Percentiles rank a stretch among this genome's conserved stretches.
phyloP scores from a whole-genome alignment of 192 early-diverging fungal species.

The Coemansia sp. region DNA sequence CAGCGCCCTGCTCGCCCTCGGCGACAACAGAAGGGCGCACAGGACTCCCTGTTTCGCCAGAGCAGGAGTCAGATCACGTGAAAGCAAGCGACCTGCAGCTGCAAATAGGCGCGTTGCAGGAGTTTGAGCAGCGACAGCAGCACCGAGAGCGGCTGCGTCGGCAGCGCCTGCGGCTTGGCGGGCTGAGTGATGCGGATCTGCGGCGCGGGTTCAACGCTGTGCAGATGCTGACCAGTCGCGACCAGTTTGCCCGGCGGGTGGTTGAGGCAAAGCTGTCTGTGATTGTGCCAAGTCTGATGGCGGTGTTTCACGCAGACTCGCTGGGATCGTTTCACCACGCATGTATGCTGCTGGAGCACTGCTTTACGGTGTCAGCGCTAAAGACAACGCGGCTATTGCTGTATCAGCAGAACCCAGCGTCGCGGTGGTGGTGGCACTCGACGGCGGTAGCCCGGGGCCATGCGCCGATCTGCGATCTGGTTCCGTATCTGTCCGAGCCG shows the following conservation, averaged over 20 bases:
- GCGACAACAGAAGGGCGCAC: neutral
- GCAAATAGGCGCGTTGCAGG: constrained; percentile 23
- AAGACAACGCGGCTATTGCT: constrained; percentile 42
- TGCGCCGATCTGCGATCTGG: constrained; percentile 52
- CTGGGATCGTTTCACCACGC: constrained; percentile 54
- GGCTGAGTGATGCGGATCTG: constrained; percentile 40
- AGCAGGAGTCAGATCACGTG: neutral
- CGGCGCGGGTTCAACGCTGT: constrained; percentile 48
- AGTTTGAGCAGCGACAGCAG: constrained; percentile 40
- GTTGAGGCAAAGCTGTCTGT: constrained; percentile 48
- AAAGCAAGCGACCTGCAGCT: constrained; percentile 8
- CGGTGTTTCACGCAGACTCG: constrained; percentile 50
- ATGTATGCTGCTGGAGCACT: constrained; percentile 51
- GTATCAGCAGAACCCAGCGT: constrained; percentile 50
- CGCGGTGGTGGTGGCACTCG: constrained; percentile 48
- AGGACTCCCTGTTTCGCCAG: neutral
- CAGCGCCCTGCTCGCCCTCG: constrained; percentile 44
- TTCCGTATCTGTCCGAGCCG: constrained; percentile 52
- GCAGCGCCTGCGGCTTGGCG: constrained; percentile 37
- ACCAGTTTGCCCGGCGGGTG: constrained; percentile 35
- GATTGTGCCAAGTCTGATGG: constrained; percentile 51
- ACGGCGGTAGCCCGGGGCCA: constrained; percentile 38
- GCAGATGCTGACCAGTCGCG: constrained; percentile 46
- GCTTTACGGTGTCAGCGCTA: constrained; percentile 44
- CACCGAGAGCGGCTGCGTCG: constrained; percentile 38